Conservation (phyloP, 164 flowering plant species). For the Santalum album region DNA sequence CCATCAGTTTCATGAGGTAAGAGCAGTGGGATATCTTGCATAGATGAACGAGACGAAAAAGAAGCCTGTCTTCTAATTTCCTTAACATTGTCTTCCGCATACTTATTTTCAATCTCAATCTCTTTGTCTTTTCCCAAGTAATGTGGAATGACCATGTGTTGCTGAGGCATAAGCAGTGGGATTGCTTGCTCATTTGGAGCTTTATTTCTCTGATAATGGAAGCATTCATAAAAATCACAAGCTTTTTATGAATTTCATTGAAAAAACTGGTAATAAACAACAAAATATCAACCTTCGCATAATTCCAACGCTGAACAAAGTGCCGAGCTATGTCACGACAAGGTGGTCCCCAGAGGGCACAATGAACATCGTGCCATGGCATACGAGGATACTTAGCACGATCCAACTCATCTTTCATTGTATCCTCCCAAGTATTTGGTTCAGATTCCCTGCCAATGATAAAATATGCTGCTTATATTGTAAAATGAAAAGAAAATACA, state of each 20-base stretch:
- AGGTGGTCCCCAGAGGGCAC: constrained; percentile 99
- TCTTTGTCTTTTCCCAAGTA: constrained; percentile 61
- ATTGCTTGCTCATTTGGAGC: constrained; percentile 80
- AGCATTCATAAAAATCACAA: constrained; percentile 1
- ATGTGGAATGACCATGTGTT: constrained; percentile 99
- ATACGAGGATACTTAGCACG: constrained; percentile 89
- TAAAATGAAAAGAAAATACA: neutral
- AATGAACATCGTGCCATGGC: constrained; percentile 99
- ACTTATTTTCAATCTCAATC: constrained; percentile 29
- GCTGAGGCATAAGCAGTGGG: constrained; percentile 96
- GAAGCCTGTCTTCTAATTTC: constrained; percentile 49
- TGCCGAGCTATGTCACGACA: constrained; percentile 97
- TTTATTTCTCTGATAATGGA: constrained; percentile 72
- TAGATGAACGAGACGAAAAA: constrained; percentile 57
- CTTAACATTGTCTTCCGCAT: constrained; percentile 22
- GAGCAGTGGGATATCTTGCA: constrained; percentile 82
- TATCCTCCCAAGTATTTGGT: constrained; percentile 97
- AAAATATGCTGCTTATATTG: neutral
- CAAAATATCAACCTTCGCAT: constrained; percentile 64
- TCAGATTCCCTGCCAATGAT: constrained; percentile 74
- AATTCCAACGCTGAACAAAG: constrained; percentile 99
- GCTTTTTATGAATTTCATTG: neutral
- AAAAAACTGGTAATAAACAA: neutral
- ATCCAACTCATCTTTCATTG: constrained; percentile 89
- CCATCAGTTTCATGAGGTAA: constrained; percentile 80